Evolutionary conservation across 352 stramenopile genomes (phyloP).

Genomic region (Pythium oligandrum): DNA sequence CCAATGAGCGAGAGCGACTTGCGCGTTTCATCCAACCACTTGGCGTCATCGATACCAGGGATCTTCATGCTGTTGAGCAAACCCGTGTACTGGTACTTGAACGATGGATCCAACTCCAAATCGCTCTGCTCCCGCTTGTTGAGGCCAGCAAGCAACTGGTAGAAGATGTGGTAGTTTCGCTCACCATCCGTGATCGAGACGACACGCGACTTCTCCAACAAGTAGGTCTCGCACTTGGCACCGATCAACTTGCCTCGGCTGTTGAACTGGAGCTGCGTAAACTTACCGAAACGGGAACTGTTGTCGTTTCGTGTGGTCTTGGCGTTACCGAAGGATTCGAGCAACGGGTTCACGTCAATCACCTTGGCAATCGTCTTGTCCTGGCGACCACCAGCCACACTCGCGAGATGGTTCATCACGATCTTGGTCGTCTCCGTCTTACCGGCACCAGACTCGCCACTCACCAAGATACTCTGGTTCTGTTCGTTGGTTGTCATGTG

Average conservation of each 20-base stretch:
- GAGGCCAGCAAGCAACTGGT: slow-evolving; percentile 87
- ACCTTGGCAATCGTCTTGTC: slow-evolving; percentile 89
- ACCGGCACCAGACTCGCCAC: slow-evolving; percentile 79
- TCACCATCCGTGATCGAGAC: slow-evolving; percentile 94
- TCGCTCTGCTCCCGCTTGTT: slow-evolving; percentile 46
- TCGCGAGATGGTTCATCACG: slow-evolving; percentile 87
- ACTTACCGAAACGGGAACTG: slow-evolving; percentile 89
- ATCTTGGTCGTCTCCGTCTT: slow-evolving; percentile 99
- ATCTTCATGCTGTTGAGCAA: slow-evolving; percentile 75
- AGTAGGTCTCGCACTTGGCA: slow-evolving; percentile 91
- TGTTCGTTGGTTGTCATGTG: slow-evolving; percentile 69
- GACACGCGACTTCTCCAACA: slow-evolving; percentile 96
- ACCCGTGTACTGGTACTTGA: slow-evolving; percentile 74
- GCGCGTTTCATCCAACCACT: slow-evolving; percentile 77
- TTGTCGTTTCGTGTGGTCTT: slow-evolving; percentile 94
- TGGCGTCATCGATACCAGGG: slow-evolving; percentile 77
- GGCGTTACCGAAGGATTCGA: slow-evolving; percentile 94
- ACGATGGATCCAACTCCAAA: slow-evolving; percentile 55
- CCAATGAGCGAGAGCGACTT: slow-evolving; percentile 80
- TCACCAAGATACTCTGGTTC: slow-evolving; percentile 88
- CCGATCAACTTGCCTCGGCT: slow-evolving; percentile 69
- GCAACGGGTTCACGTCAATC: slow-evolving; percentile 89
- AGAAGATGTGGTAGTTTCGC: slow-evolving; percentile 98
- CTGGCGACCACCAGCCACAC: slow-evolving; percentile 73
- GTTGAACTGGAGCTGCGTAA: slow-evolving; percentile 88